Evolutionary conservation across 805 yeast species (phyloP), one percentile per base, ranked within the genome.

Genomic region (Hyphopichia homilentoma): DNA sequence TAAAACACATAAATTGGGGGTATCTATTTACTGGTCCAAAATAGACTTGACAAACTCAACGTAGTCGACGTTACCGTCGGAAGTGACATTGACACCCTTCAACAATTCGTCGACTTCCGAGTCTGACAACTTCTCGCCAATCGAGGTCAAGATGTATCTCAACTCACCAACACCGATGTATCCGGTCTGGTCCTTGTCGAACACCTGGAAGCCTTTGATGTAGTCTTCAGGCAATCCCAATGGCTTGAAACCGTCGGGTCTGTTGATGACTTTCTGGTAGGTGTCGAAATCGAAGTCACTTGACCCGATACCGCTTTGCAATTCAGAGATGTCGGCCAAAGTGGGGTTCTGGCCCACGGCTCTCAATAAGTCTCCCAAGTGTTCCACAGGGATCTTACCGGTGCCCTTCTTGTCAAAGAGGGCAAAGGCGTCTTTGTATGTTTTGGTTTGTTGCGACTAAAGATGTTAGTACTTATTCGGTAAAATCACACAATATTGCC

Each of bases 281-380:
- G 86, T 77, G 38, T 81, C 89, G 45, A 80, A 87, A 50, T 82
- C 86, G 44, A 86, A 68, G 41, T 73, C 81, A 34, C 52, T 52
- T 38, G 65, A 79, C 18, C 75, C 65, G 36, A 67, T 55, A 2
- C 61, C 49, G 30, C 50, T 46, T 48, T 67, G 71, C 41, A 67
- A 64, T 36, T 65, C 70, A n/a, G 66, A 43, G 41, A 88, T 84
- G 63, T 88, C 96, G 15, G 89, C 84, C 50, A 87, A 75, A 4
- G 98, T 89, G 43, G 99, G 99, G 68, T 93, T 93, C 69, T 90
- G 97, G 24, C 98, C 99, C 39, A 93, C 89, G 2, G 98, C 97
- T 57, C 99, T 78, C 39, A 93, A 75, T 47, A 93, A 75, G 54
- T 93, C 98, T 21, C 97, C 98, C 31, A 93, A 73, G 39, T 84